These are phyloP conservation scores for Rostrohypoxylon terebratum DNA, from an alignment of 495 filamentous ascomycete genomes.

Conservation along the genomic window DNA sequence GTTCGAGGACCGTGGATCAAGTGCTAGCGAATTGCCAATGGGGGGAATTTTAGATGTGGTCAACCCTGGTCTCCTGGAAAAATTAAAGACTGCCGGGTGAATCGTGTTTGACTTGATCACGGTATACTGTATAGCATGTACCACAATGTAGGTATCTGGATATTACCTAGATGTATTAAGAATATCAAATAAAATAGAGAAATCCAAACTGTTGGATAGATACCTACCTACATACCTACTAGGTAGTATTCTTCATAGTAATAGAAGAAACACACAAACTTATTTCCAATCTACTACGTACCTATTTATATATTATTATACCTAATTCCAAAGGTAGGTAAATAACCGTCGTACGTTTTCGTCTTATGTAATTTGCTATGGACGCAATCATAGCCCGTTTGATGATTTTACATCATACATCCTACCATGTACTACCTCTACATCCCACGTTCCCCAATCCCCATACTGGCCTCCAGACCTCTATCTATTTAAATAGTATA, in stretches of 20 bases:
- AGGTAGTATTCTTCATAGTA: constrained; percentile 14
- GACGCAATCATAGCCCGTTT: neutral
- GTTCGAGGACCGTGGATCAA: constrained; percentile 44
- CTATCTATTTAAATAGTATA: constrained; percentile 5
- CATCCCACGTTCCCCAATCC: neutral
- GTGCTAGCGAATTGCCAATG: constrained; percentile 27
- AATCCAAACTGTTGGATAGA: constrained; percentile 25
- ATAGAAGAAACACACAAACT: neutral
- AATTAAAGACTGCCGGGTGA: constrained; percentile 19
- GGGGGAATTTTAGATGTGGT: constrained; percentile 16
- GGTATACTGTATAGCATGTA: constrained; percentile 1
- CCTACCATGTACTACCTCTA: neutral
- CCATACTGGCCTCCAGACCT: neutral
- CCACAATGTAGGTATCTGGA: neutral
- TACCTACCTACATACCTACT: too few species aligned
- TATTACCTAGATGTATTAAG: constrained; percentile 10
- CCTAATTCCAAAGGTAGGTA: neutral
- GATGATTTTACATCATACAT: neutral
- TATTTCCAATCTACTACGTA: neutral
- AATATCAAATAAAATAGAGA: constrained; percentile 25
- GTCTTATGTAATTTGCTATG: neutral
- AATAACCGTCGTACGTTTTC: neutral
- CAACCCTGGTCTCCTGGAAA: constrained; percentile 9
- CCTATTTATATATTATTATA: too few species aligned
- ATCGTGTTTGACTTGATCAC: constrained; percentile 13